A percentile compares a stretch with the other conserved stretches of the same genome.
Evolutionary conservation across 129 eudicot species (phyloP).

Genomic region (Chrysanthemum makinoi): DNA sequence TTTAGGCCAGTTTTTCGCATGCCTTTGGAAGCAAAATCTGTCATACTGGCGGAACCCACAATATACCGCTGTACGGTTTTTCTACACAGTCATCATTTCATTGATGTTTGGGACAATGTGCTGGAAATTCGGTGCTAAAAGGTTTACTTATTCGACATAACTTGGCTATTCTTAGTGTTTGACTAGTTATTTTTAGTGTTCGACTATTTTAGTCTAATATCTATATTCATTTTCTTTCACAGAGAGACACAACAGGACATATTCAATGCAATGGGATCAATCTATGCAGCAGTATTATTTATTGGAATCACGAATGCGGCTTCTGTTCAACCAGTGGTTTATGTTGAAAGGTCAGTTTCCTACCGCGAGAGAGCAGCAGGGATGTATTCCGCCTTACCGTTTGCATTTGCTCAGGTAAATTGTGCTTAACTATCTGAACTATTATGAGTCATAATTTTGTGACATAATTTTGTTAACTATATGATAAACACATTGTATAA

Average conservation of each 20-base stretch:
- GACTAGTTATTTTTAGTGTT: not conserved
- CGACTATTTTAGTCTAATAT: not conserved
- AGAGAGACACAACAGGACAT: constrained; percentile 88
- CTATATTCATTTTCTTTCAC: not conserved
- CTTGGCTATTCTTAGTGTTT: not conserved
- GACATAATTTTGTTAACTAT: constrained; percentile 3
- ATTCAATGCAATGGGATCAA: constrained; percentile 90
- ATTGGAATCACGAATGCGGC: constrained; percentile 85
- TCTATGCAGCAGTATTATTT: constrained; percentile 85
- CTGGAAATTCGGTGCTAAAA: constrained; percentile 92
- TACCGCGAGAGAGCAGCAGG: constrained; percentile 89
- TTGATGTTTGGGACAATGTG: constrained; percentile 93
- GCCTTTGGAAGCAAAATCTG: constrained; percentile 84
- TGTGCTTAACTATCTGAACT: not conserved
- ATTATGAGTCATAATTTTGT: not conserved
- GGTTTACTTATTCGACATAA: constrained; percentile 32
- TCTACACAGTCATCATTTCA: constrained; percentile 84
- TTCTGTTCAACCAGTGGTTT: constrained; percentile 87
- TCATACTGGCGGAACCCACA: constrained; percentile 98
- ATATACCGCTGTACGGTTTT: constrained; percentile 92
- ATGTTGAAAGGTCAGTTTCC: constrained; percentile 79
- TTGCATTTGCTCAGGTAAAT: constrained; percentile 84
- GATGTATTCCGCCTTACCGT: constrained; percentile 88
- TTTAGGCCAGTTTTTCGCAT: constrained; percentile 65
- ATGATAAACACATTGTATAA: not conserved